Conservation (phyloP, 805 yeast species). For the Kazachstania kunashirensis region DNA sequence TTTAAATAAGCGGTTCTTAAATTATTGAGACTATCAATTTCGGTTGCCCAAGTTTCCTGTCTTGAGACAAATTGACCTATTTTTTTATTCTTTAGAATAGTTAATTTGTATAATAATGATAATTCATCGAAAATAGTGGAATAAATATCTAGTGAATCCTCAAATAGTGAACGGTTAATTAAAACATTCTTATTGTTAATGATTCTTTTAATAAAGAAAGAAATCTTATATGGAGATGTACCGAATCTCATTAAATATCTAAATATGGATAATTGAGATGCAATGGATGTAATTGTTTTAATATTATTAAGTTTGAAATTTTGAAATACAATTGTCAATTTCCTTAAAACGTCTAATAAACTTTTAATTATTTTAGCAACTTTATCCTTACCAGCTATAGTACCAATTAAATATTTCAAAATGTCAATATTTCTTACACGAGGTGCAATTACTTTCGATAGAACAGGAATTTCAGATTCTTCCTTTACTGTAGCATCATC, state of each 20-base stretch:
- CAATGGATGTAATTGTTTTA: not conserved
- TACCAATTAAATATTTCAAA: slow-evolving; percentile 43
- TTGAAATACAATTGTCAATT: not conserved
- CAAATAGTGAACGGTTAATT: slow-evolving; percentile 31
- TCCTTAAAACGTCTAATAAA: slow-evolving; percentile 41
- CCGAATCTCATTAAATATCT: slow-evolving; percentile 67
- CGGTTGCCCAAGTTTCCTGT: slow-evolving; percentile 65
- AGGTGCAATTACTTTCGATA: not conserved
- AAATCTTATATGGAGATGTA: slow-evolving; percentile 50
- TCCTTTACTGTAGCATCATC: not conserved
- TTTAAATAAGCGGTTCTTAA: not conserved
- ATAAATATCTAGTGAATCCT: slow-evolving; percentile 47
- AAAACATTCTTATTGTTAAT: not conserved
- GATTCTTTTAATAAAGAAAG: slow-evolving; percentile 32
- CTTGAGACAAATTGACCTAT: slow-evolving; percentile 33
- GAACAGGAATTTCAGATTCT: slow-evolving; percentile 1
- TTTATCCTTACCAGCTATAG: slow-evolving; percentile 62
- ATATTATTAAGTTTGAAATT: not conserved
- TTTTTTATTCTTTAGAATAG: slow-evolving; percentile 18
- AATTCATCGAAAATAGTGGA: slow-evolving; percentile 61
- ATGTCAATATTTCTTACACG: slow-evolving; percentile 32
- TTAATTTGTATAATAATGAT: slow-evolving; percentile 43
- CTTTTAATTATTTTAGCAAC: slow-evolving; percentile 57
- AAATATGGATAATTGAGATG: slow-evolving; percentile 36
- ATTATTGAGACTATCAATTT: slow-evolving; percentile 42